Conservation (phyloP, 169 alveolate genomes). For the Cryptosporidium sp. region DNA sequence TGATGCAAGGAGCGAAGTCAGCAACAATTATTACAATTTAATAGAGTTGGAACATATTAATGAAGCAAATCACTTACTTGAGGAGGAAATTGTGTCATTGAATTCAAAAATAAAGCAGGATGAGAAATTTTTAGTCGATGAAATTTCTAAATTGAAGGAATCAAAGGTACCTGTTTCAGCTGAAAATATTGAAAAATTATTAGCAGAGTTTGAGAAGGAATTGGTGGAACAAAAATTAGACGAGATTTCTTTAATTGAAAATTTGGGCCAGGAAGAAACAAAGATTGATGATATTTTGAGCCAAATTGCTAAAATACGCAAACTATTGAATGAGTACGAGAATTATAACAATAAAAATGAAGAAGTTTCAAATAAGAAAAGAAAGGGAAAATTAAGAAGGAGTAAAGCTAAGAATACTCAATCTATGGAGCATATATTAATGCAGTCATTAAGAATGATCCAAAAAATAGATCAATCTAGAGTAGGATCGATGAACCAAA, state of each 20-base stretch:
- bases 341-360: not conserved
- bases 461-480: constrained; percentile 36
- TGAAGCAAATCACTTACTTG: constrained; percentile 20
- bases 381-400: constrained; percentile 43
- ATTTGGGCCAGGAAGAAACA: not conserved
- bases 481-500: not conserved
- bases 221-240: not conserved
- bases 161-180: not conserved
- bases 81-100: not conserved
- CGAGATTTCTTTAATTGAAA: not conserved
- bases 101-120: constrained; percentile 20
- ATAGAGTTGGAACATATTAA: constrained; percentile 34
- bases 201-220: not conserved
- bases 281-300: not conserved
- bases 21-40: constrained; percentile 3
- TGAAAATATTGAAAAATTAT: not conserved
- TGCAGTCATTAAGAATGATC: constrained; percentile 33
- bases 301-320: constrained; percentile 12
- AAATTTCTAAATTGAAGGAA: not conserved
- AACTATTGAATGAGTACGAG: not conserved
- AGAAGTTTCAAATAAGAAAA: not conserved
- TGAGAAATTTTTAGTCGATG: not conserved
- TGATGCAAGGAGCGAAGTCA: constrained; percentile 3
- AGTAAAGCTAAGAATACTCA: not conserved
- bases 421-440: constrained; percentile 19